Conservation (phyloP, 768 basidiomycete genomes). For the Porphyrellus cyaneotinctus region DNA sequence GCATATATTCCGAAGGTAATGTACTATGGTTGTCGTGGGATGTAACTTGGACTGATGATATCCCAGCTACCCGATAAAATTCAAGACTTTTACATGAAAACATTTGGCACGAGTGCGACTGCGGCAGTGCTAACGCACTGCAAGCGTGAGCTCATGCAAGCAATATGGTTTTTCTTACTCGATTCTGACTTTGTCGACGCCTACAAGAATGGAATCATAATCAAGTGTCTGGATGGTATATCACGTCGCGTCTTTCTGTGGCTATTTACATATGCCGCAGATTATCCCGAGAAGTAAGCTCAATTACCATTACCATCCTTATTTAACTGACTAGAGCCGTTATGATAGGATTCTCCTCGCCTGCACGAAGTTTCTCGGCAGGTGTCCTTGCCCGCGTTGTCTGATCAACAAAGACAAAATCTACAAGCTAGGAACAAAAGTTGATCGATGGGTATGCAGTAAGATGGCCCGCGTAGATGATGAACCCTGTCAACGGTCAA, state of each 20-base stretch:
- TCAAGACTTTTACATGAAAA: neutral
- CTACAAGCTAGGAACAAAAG: neutral
- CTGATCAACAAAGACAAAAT: neutral
- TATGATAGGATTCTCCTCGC: neutral
- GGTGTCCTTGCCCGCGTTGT: constrained; percentile 25
- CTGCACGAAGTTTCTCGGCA: constrained; percentile 14
- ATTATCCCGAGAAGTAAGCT: constrained; percentile 37
- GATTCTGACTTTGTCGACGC: constrained; percentile 23
- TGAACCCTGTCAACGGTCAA: too few relatives aligned
- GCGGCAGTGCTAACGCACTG: constrained; percentile 8
- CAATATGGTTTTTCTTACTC: constrained; percentile 18
- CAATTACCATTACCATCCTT: too few relatives aligned
- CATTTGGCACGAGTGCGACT: neutral
- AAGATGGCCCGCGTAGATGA: too few relatives aligned
- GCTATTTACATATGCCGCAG: constrained; percentile 25
- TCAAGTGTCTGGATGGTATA: constrained; percentile 21
- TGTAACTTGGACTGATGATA: too few relatives aligned
- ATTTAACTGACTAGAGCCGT: too few relatives aligned
- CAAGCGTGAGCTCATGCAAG: constrained; percentile 25
- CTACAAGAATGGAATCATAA: constrained; percentile 20
- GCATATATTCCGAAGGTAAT: neutral
- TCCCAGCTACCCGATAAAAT: neutral
- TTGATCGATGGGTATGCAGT: neutral
- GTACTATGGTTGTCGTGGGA: neutral
- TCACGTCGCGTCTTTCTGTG: constrained; percentile 12